Percentiles rank a stretch among this genome's conserved stretches.
phyloP scores from a whole-genome alignment of 441 rosid genomes.

The Populus hybrid region DNA sequence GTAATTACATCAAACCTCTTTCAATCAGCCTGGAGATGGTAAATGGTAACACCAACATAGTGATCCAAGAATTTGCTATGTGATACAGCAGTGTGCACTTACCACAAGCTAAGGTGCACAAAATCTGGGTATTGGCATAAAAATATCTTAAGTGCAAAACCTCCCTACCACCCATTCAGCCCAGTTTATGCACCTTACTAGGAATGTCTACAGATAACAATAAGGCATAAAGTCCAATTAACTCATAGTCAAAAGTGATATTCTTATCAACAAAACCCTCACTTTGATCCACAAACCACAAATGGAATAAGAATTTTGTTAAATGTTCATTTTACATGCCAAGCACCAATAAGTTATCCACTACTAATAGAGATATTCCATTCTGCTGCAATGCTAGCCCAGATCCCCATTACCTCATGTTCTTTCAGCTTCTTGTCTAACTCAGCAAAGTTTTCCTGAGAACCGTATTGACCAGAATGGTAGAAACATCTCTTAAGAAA shows the following conservation, averaged over 20 bases:
- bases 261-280: neutral
- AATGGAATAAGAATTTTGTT: neutral
- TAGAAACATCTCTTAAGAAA: slow-evolving; percentile 93
- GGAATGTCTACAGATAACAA: neutral
- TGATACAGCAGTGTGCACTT: neutral
- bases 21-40: neutral
- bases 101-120: neutral
- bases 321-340: neutral
- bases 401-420: slow-evolving; percentile 57
- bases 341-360: neutral
- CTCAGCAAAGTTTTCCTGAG: slow-evolving; percentile 64
- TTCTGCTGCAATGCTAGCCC: neutral
- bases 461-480: slow-evolving; percentile 91
- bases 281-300: neutral
- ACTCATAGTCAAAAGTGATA: neutral
- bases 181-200: neutral
- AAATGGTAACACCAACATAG: neutral
- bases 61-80: neutral
- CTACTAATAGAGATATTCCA: neutral
- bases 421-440: slow-evolving; percentile 73
- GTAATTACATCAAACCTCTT: neutral
- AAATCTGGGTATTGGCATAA: neutral
- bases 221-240: neutral
- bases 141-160: neutral
- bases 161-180: neutral